phyloP scores from a whole-genome alignment of 73 alveolate genomes.

The Paramecium sexaurelia region DNA sequence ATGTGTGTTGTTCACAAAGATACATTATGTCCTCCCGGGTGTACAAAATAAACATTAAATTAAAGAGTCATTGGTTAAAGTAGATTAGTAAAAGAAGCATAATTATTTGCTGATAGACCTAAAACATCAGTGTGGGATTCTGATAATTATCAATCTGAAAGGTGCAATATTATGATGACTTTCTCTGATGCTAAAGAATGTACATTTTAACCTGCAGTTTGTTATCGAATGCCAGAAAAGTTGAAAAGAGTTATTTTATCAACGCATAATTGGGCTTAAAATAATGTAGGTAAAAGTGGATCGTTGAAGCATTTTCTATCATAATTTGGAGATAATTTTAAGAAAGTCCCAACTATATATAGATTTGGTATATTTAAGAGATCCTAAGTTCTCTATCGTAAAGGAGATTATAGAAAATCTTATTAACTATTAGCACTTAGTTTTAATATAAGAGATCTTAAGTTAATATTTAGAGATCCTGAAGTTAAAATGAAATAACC shows the following conservation, averaged over 20 bases:
- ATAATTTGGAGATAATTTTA: conserved; percentile 67
- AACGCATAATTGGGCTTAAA: conserved; percentile 48
- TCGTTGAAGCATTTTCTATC: conserved; percentile 53
- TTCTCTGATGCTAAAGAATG: conserved; percentile 92
- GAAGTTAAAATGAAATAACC: background rate
- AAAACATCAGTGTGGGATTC: conserved; percentile 71
- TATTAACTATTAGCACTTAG: conserved; percentile 2
- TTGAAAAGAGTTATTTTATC: background rate
- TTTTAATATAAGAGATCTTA: conserved; percentile 38
- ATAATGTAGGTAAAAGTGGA: conserved; percentile 15
- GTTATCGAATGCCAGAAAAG: conserved; percentile 66
- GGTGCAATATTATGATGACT: conserved; percentile 87
- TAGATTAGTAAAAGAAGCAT: conserved; percentile 47
- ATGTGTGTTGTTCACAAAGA: conserved; percentile 60
- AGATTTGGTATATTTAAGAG: conserved; percentile 61
- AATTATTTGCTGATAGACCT: conserved; percentile 1
- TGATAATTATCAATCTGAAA: conserved; percentile 73
- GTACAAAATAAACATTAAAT: background rate
- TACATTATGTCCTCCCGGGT: background rate
- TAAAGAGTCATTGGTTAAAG: conserved; percentile 47
- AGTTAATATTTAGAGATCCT: conserved; percentile 27
- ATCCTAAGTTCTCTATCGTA: conserved; percentile 22
- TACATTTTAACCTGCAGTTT: conserved; percentile 95
- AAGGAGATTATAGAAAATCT: conserved; percentile 60
- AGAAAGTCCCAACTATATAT: conserved; percentile 57